Conservation (phyloP, 1,139 yeast genomes). For the Schwanniomyces etchellsii region DNA sequence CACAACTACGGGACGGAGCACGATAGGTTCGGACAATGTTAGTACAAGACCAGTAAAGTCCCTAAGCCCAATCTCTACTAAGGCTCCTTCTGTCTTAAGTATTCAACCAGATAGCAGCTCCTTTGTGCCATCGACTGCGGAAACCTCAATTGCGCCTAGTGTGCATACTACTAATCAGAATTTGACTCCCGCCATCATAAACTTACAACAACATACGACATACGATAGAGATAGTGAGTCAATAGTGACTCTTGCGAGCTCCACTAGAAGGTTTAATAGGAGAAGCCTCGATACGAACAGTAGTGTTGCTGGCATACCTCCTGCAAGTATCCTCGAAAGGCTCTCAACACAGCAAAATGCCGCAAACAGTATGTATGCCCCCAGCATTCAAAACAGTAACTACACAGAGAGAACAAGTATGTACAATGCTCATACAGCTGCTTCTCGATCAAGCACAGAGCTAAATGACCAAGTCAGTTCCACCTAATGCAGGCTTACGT, state of each 20-base stretch:
- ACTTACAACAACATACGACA: slow-evolving; percentile 4
- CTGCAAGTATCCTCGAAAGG: slow-evolving; percentile 57
- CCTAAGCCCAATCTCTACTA: slow-evolving; percentile 41
- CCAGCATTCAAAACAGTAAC: slow-evolving; percentile 13
- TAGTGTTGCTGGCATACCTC: slow-evolving; percentile 59
- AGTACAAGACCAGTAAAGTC: slow-evolving; percentile 52
- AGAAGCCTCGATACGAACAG: slow-evolving; percentile 55
- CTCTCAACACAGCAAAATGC: slow-evolving; percentile 30
- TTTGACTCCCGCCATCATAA: slow-evolving; percentile 5
- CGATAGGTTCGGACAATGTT: slow-evolving; percentile 22
- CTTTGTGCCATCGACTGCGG: slow-evolving; percentile 44
- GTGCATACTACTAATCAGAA: slow-evolving; percentile 10
- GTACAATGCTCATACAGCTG: slow-evolving; percentile 8
- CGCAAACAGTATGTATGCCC: slow-evolving; percentile 23
- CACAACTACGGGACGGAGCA: neutral
- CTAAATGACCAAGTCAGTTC: slow-evolving; percentile 13
- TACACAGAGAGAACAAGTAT: slow-evolving; percentile 17
- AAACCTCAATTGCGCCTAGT: slow-evolving; percentile 49
- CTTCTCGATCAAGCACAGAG: slow-evolving; percentile 12
- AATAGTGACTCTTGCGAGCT: slow-evolving; percentile 50
- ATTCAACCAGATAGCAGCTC: slow-evolving; percentile 31
- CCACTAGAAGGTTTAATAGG: slow-evolving; percentile 43
- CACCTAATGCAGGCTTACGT: slow-evolving; percentile 3
- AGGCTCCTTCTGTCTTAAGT: slow-evolving; percentile 40
- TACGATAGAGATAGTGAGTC: slow-evolving; percentile 46